Evolutionary conservation across 805 yeast species (phyloP).

Genomic region (Cyberlindnera saturnus): DNA sequence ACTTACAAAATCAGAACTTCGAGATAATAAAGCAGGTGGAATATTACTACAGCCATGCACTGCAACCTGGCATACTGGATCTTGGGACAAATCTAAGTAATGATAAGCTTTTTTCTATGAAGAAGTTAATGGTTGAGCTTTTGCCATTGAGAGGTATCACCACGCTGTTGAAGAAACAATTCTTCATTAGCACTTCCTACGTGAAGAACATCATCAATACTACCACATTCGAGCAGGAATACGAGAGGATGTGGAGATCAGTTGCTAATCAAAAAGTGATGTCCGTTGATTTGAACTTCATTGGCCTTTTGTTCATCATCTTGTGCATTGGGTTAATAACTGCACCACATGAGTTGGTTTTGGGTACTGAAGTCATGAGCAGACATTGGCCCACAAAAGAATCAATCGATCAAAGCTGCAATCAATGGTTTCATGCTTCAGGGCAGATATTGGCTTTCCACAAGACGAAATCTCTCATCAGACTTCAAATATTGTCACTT

Average conservation of each 20-base stretch:
- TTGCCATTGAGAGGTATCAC: constrained; percentile 10
- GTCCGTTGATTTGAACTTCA: constrained; percentile 11
- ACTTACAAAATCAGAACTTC: constrained; percentile 6
- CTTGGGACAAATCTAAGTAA: constrained; percentile 1
- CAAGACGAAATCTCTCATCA: constrained; percentile 1
- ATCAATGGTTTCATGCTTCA: constrained; percentile 14
- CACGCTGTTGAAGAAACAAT: constrained; percentile 11
- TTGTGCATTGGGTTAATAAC: constrained; percentile 7
- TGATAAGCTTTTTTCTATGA: constrained; percentile 4
- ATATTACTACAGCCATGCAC: constrained; percentile 3
- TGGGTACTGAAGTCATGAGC: constrained; percentile 4
- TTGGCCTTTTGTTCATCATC: constrained; percentile 9
- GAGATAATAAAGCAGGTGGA: constrained; percentile 8
- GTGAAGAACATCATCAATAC: constrained; percentile 4
- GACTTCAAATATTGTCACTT: constrained; percentile 5
- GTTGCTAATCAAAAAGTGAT: constrained; percentile 3
- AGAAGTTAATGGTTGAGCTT: constrained; percentile 6
- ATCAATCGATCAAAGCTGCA: background rate
- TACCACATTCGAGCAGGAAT: constrained; percentile 7
- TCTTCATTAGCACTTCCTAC: constrained; percentile 8
- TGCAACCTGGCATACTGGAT: constrained; percentile 3
- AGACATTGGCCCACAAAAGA: constrained; percentile 4
- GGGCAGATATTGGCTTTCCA: constrained; percentile 12
- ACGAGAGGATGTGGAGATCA: constrained; percentile 11
- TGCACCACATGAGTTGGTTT: constrained; percentile 7